Conservation (phyloP, 2,329 filamentous ascomycete genomes). For the Chrysosporium queenslandicum region DNA sequence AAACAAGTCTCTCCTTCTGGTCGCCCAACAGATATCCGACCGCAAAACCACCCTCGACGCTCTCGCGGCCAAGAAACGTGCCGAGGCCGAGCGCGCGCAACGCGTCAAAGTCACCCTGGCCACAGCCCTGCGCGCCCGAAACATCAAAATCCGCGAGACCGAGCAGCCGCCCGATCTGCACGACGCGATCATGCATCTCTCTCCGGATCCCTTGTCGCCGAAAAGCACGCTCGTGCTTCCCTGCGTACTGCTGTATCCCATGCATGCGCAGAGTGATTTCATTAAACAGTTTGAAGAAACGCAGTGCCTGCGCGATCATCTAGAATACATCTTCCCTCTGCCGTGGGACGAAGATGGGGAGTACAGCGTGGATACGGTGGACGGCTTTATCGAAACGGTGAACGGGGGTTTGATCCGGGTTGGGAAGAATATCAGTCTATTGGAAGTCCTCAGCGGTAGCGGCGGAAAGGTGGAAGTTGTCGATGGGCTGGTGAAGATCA, state of each 20-base stretch:
- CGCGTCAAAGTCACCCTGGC: constrained; percentile 53
- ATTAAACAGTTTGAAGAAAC: constrained; percentile 77
- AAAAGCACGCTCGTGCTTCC: constrained; percentile 65
- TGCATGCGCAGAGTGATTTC: constrained; percentile 74
- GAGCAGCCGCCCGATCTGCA: constrained; percentile 73
- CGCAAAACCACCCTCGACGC: constrained; percentile 49
- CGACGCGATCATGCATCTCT: constrained; percentile 62
- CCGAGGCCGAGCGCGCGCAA: constrained; percentile 38
- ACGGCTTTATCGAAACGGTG: constrained; percentile 81
- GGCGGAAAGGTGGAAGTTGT: constrained; percentile 76
- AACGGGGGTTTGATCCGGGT: constrained; percentile 76
- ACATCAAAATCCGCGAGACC: constrained; percentile 21
- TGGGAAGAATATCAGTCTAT: constrained; percentile 69
- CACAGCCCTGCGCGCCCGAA: constrained; percentile 58
- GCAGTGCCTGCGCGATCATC: constrained; percentile 63
- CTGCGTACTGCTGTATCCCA: constrained; percentile 72
- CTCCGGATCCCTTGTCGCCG: constrained; percentile 62
- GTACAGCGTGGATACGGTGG: constrained; percentile 58
- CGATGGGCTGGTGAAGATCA: constrained; percentile 73
- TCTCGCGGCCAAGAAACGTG: constrained; percentile 45
- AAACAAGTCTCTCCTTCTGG: constrained; percentile 56
- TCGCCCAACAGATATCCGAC: constrained; percentile 54
- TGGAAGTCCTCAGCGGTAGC: constrained; percentile 53
- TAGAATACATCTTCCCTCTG: constrained; percentile 74
- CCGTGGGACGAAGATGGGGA: constrained; percentile 68